A percentile compares a stretch with the other conserved stretches of the same genome.
Conservation (phyloP, 345 rosid species). For the Stellera chamaejasme region DNA sequence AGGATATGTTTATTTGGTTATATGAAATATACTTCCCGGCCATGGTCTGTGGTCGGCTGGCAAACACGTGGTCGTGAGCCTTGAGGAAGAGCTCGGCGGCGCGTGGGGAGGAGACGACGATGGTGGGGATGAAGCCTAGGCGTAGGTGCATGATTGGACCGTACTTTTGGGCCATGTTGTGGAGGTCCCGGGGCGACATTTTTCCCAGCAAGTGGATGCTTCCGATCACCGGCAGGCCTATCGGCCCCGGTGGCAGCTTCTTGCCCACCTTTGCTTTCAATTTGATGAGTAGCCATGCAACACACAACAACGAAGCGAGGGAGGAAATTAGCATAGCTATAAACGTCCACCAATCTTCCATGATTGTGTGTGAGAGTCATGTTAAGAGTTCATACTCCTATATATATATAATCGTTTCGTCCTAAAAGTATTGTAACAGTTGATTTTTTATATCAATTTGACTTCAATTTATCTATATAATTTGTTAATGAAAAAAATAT, state of each 20-base stretch:
- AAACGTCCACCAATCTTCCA: too few species aligned
- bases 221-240: conserved; percentile 30
- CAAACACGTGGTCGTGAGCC: conserved; percentile 32
- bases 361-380: too few species aligned
- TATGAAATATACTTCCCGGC: conserved; percentile 18
- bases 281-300: not conserved
- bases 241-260: conserved; percentile 40
- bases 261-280: not conserved
- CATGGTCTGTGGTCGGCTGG: conserved; percentile 21
- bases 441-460: too few species aligned
- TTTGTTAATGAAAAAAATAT: too few species aligned
- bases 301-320: conserved; percentile 1
- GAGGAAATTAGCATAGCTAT: too few species aligned
- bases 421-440: too few species aligned
- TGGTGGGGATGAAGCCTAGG: conserved; percentile 20
- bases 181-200: conserved; percentile 27
- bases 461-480: too few species aligned
- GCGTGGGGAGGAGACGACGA: conserved; percentile 32
- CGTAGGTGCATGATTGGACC: conserved; percentile 37
- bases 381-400: too few species aligned
- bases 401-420: too few species aligned
- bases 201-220: conserved; percentile 28
- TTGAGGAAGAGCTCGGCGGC: conserved; percentile 36
- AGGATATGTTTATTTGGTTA: conserved; percentile 14
- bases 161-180: conserved; percentile 21